Base-by-base conservation (phyloP, 225 moss, liverwort and hornwort genomes). In the Sphagnum contortum region DNA sequence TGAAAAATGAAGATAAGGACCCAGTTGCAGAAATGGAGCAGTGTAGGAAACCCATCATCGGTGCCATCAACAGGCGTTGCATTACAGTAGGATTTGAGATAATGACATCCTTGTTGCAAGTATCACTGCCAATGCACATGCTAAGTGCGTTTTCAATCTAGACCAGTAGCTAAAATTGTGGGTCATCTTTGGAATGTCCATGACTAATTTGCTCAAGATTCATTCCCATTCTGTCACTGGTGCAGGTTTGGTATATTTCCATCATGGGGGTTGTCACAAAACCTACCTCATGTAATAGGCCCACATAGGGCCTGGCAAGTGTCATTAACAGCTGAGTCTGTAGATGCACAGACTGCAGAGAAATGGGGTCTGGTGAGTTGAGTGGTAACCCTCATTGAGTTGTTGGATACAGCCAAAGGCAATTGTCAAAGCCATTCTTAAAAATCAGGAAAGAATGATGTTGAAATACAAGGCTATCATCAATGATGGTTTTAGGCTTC, bases 211-310 rank as follows among this genome's bases (percentile, higher is more conserved):
- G 5, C 48, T 10, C 59, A 13, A 60, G 9, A 9, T 4, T 13
- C 3, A 2, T 9, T 67, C 47, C 63, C 54, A 44, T 10, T 9
- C 57, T 8, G 46, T 60, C 29, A 29, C 1, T 29, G 29, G 29
- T 29, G 71, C 90, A 98, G 96, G 61, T 98, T 93, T 64, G 96
- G 93, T 61, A 93, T 98, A 29, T 91, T 92, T 63, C 96, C 96
- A 49, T 90, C 96, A 51, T 93, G 93, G 93, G 96, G 96, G 8
- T 77, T 98, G 50, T 93, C 96, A 44, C 92, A 92, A 70, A 98
- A 87, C 74, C 73, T 98, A 67, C 83, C 83, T 12, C 90, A 89
- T 46, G 62, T 86, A 48, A 75, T 98, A 56, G 96, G 96, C 45
- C 78, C 82, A 0, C 85, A 90, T 64, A 79, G 93, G 47, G 96